Base-by-base conservation (phyloP, 192 early-diverging fungal genomes). In the Podila minutissima region DNA sequence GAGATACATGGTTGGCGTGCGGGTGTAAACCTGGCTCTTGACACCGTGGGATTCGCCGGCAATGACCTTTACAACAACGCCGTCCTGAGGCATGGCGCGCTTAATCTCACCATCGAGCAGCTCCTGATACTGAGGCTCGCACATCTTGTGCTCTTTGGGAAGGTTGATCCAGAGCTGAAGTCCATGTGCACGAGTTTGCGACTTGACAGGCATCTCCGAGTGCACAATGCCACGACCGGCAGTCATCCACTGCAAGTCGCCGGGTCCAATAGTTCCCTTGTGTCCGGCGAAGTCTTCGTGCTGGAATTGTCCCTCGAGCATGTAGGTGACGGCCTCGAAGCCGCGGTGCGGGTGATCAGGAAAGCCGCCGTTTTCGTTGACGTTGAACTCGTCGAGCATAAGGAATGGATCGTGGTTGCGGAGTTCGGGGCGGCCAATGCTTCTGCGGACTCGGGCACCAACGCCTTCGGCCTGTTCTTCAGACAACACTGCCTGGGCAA, bases 381-480 rank as follows among this genome's bases (percentile, higher is more conserved):
- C 29, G 62, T 41, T 62, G 62, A 66, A 62, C 20, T 79, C 72
- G n/a, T 53, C 74, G 22, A 74, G 58, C 49, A 79, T 66, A 22
- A 79, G 51, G 62, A 79, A 79, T 29, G 75, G 75, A 29, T 79
- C 75, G 26, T 75, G 75, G 48, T 61, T 61, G 3, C 59, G 59
- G 31, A 61, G 59, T 33, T 61, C 59, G 9, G 71, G 83, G 8
- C 86, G 88, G 37, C 93, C 93, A 59, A 97, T 91, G 15, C 88
- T 86, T 9, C 95, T 87, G 55, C 91, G 91, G 22, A 97, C 94
- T 61, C 83, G 85, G 41, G 94, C 93, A 33, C 94, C 95, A 33
- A 83, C 93, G 24, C 94, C 94, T 72, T 97, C 95, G 60, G 86
- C 82, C 83, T 90, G 87, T 26, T 61, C 59, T 26, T 61, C 31